Conservation (phyloP, 179 eudicot species). For the Patellifolia procumbens region DNA sequence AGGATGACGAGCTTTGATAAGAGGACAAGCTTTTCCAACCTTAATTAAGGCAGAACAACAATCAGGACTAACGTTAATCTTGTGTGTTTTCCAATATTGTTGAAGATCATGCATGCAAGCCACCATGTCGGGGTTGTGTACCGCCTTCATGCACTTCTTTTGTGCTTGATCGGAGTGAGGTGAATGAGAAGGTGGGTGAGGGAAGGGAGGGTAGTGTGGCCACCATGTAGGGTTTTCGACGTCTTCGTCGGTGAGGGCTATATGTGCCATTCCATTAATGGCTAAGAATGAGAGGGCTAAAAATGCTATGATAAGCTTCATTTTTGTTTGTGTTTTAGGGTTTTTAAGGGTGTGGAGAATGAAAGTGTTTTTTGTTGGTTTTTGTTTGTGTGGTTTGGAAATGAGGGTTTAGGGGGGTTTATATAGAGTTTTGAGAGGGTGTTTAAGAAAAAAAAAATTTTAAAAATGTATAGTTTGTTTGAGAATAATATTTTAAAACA, state of each 20-base stretch:
- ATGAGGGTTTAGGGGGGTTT: background rate
- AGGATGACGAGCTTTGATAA: background rate
- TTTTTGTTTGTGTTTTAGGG: background rate
- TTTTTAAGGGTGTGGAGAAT: background rate
- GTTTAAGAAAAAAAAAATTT: background rate
- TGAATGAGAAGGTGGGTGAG: background rate
- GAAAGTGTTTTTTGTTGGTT: background rate
- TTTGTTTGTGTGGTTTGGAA: background rate
- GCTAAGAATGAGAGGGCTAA: slow-evolving; percentile 10
- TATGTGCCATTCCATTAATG: slow-evolving; percentile 5
- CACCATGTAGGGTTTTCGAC: background rate
- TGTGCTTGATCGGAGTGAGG: background rate
- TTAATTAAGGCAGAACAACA: slow-evolving; percentile 28
- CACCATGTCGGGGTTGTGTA: slow-evolving; percentile 9
- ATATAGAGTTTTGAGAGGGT: background rate
- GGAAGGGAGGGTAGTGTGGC: background rate
- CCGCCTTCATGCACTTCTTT: slow-evolving; percentile 13
- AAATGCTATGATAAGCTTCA: background rate
- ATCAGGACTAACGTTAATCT: slow-evolving; percentile 3
- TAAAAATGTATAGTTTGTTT: too few relatives aligned
- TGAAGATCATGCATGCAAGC: slow-evolving; percentile 15
- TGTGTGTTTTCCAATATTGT: background rate
- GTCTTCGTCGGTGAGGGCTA: background rate
- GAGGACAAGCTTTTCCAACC: slow-evolving; percentile 12
- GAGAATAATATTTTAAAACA: too few relatives aligned